These are phyloP conservation scores for Malassezia nana DNA, from an alignment of 1,284 basidiomycete species.

Conservation along the genomic window DNA sequence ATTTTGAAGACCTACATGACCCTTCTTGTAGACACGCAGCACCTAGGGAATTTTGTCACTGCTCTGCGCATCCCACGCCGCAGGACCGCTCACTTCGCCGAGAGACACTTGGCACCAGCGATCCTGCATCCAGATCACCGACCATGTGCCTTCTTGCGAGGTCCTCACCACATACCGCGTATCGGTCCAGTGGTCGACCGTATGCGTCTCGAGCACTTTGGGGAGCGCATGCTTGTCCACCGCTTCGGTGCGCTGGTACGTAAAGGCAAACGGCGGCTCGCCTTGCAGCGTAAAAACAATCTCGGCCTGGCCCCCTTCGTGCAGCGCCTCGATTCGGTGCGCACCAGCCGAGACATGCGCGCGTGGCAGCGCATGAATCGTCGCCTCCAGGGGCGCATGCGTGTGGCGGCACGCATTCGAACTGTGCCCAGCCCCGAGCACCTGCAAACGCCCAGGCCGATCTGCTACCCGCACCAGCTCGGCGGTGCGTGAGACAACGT, in stretches of 20 bases:
- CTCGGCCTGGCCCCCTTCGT: slow-evolving; percentile 75
- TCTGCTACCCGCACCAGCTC: slow-evolving; percentile 75
- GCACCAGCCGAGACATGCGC: slow-evolving; percentile 78
- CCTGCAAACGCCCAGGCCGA: slow-evolving; percentile 66
- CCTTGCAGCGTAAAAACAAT: slow-evolving; percentile 80
- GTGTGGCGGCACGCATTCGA: slow-evolving; percentile 46
- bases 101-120: slow-evolving; percentile 56
- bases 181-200: slow-evolving; percentile 60
- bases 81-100: slow-evolving; percentile 28
- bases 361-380: slow-evolving; percentile 72
- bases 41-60: not conserved
- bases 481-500: slow-evolving; percentile 64
- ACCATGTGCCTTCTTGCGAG: slow-evolving; percentile 81
- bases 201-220: slow-evolving; percentile 40
- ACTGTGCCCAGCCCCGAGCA: slow-evolving; percentile 75
- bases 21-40: not conserved
- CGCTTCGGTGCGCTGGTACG: slow-evolving; percentile 49
- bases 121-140: slow-evolving; percentile 78
- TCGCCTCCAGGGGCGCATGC: slow-evolving; percentile 58
- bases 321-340: slow-evolving; percentile 69
- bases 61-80: slow-evolving; percentile 2
- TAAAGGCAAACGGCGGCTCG: slow-evolving; percentile 84
- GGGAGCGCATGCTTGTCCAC: slow-evolving; percentile 37
- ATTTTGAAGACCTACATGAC: no score
- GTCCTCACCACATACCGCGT: slow-evolving; percentile 77